These are phyloP conservation scores for Saraca asoca DNA, from an alignment of 331 rosid genomes.

Conservation along the genomic window DNA sequence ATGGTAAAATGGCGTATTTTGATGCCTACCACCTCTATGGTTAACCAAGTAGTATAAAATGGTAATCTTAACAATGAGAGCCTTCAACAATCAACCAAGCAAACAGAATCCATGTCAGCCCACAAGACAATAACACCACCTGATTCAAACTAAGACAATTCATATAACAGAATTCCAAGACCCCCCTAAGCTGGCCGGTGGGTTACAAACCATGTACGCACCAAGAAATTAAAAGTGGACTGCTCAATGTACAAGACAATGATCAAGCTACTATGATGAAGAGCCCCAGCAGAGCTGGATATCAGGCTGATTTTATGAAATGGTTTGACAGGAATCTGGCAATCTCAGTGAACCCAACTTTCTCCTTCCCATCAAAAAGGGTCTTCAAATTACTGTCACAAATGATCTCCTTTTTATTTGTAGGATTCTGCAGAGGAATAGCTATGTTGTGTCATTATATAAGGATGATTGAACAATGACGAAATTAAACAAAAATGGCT, in stretches of 20 bases:
- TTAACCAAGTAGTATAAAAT: background rate
- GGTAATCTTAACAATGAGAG: constrained; percentile 6
- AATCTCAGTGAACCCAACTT: constrained; percentile 56
- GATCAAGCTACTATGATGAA: constrained; percentile 25
- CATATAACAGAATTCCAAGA: constrained; percentile 38
- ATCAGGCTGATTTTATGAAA: constrained; percentile 53
- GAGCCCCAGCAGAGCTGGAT: constrained; percentile 21
- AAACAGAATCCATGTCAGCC: background rate
- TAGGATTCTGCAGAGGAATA: constrained; percentile 60
- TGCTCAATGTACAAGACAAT: constrained; percentile 17
- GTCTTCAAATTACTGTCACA: constrained; percentile 71
- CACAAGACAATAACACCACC: constrained; percentile 32
- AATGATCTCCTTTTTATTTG: constrained; percentile 58
- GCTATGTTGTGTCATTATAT: constrained; percentile 27
- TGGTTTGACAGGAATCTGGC: constrained; percentile 52
- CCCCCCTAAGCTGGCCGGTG: constrained; percentile 18
- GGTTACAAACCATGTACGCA: constrained; percentile 1
- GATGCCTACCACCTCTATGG: too few species aligned
- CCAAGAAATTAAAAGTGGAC: constrained; percentile 8
- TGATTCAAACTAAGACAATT: constrained; percentile 22
- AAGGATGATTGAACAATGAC: background rate
- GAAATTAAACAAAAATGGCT: background rate
- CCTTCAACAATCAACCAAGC: background rate
- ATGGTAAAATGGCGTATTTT: too few species aligned
- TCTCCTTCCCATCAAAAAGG: constrained; percentile 58